A percentile compares a stretch with the other conserved stretches of the same genome.
These are phyloP conservation scores for Alternaria gansuensis DNA, from an alignment of 2,329 filamentous ascomycete species.

Conservation along the genomic window DNA sequence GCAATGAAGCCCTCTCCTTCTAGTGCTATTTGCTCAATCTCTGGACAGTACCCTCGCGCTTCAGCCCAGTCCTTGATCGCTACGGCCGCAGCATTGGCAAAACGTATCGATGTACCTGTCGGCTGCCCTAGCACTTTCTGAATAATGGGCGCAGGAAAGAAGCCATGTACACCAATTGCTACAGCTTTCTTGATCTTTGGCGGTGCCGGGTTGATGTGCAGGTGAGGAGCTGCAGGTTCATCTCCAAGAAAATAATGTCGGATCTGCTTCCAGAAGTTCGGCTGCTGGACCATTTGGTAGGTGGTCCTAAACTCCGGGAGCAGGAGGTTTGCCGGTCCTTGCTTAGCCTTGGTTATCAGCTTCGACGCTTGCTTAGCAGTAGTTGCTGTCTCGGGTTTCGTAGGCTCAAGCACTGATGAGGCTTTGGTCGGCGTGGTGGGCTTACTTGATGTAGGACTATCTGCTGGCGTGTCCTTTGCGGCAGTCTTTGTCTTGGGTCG, in stretches of 20 bases:
- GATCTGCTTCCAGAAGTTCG: slow-evolving; percentile 58
- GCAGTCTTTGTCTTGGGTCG: slow-evolving; percentile 38
- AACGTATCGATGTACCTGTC: slow-evolving; percentile 92
- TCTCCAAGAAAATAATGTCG: slow-evolving; percentile 54
- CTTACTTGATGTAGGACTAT: slow-evolving; percentile 52
- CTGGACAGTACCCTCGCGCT: slow-evolving; percentile 71
- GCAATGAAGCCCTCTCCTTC: slow-evolving; percentile 94
- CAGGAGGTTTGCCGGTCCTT: slow-evolving; percentile 67
- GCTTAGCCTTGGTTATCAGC: slow-evolving; percentile 33
- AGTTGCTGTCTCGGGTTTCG: slow-evolving; percentile 38
- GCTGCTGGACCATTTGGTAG: slow-evolving; percentile 62
- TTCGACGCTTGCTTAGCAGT: slow-evolving; percentile 42
- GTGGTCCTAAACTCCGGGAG: slow-evolving; percentile 75
- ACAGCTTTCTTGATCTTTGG: slow-evolving; percentile 84
- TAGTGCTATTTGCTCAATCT: slow-evolving; percentile 92
- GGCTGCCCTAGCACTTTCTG: slow-evolving; percentile 94
- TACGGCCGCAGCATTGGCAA: slow-evolving; percentile 85
- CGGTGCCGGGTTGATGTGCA: slow-evolving; percentile 73
- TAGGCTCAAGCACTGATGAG: slow-evolving; percentile 40
- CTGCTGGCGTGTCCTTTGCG: slow-evolving; percentile 29
- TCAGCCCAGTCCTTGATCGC: slow-evolving; percentile 86
- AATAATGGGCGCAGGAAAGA: slow-evolving; percentile 86
- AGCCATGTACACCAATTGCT: slow-evolving; percentile 92
- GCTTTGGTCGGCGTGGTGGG: slow-evolving; percentile 41
- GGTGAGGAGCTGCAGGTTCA: slow-evolving; percentile 69